These are phyloP conservation scores for Vitis labrusca DNA, from an alignment of 164 flowering plant genomes.

Conservation along the genomic window DNA sequence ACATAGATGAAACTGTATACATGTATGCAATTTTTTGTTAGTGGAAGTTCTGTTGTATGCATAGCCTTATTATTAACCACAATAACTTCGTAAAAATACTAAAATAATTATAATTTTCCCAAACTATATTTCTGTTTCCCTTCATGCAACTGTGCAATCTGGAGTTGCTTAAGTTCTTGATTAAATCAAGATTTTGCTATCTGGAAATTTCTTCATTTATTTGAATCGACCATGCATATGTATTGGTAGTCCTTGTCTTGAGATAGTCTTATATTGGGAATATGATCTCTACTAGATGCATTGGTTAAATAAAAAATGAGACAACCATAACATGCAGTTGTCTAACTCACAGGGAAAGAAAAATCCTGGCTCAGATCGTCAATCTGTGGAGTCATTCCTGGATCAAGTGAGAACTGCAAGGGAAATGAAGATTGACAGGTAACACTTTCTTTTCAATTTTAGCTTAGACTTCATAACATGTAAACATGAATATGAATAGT, in stretches of 20 bases:
- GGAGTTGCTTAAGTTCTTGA: background rate
- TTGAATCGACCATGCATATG: too few species aligned
- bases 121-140: background rate
- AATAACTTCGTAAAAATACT: background rate
- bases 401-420: constrained; percentile 66
- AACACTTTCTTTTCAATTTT: background rate
- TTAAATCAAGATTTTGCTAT: background rate
- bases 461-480: background rate
- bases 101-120: background rate
- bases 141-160: background rate
- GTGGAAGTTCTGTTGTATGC: background rate
- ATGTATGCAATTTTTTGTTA: background rate
- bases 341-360: constrained; percentile 72
- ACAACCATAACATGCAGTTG: background rate
- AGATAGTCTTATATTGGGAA: too few species aligned
- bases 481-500: too few species aligned
- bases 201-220: too few species aligned
- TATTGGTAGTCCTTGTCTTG: too few species aligned
- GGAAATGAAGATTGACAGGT: constrained; percentile 94
- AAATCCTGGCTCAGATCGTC: constrained; percentile 81
- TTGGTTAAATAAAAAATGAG: too few species aligned
- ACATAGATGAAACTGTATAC: background rate
- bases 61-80: background rate
- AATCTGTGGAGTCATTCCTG: constrained; percentile 66
- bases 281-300: too few species aligned